Conservation (phyloP, 306 rosid genomes). For the Citrullus mucosospermus region DNA sequence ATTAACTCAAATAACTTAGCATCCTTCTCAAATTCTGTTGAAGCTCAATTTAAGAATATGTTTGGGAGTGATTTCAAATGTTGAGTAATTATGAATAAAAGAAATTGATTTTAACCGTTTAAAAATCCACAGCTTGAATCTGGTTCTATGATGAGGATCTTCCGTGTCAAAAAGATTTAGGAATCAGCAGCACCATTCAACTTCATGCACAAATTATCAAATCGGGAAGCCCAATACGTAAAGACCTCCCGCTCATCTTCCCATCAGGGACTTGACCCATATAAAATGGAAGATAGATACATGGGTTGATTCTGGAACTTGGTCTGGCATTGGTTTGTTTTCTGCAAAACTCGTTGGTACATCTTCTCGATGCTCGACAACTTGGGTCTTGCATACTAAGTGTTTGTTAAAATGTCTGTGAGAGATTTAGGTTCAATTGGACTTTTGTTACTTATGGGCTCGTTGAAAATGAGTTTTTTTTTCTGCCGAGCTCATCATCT, state of each 20-base stretch:
- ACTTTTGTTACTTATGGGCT: constrained; percentile 33
- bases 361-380: constrained; percentile 23
- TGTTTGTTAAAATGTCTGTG: constrained; percentile 36
- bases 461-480: constrained; percentile 7
- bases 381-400: constrained; percentile 14
- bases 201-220: constrained; percentile 38
- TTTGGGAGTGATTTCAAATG: too few species aligned
- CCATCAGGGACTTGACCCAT: neutral
- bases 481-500: neutral
- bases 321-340: constrained; percentile 24
- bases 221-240: constrained; percentile 11
- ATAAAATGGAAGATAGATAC: constrained; percentile 29
- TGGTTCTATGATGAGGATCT: too few species aligned
- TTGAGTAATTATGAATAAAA: too few species aligned
- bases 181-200: constrained; percentile 30
- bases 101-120: too few species aligned
- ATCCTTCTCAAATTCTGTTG: too few species aligned
- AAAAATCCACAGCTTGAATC: too few species aligned
- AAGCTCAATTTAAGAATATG: too few species aligned
- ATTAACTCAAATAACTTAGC: too few species aligned
- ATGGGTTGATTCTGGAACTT: constrained; percentile 14
- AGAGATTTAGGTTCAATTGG: constrained; percentile 49
- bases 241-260: constrained; percentile 1
- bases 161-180: too few species aligned
- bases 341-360: constrained; percentile 23